Base-by-base conservation (phyloP, 2,329 filamentous ascomycete genomes). In the Neoscytalidium dimidiatum region DNA sequence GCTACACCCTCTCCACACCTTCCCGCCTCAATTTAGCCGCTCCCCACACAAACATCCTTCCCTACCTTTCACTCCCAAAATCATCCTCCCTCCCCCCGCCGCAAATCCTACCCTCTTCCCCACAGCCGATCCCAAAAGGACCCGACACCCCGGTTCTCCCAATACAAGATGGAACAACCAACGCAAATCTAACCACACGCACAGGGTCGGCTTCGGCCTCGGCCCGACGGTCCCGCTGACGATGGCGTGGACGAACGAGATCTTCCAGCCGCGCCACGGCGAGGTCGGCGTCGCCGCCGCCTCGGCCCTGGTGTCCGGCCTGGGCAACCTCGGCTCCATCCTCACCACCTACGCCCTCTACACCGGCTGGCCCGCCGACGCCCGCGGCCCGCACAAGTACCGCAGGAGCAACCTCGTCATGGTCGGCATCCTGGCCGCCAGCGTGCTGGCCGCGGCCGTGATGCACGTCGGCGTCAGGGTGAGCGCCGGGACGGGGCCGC, bases 161-260 rank as follows among this genome's bases (percentile, higher is more conserved):
- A 35, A n/a, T n/a, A 14, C 11, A 13, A 19, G 29, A 2, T 29
- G 9, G 5, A 31, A 19, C 17, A 19, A 46, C 17, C 6, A 21
- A 17, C n/a, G 19, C 35, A 19, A 46, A 29, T 21, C 7, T 1
- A 89, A 14, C n/a, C 6, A n/a, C 23, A 4, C 1, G 9, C 9
- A 56, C 21, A 60, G 56, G 79, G 90, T 97, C 38, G 93, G 93
- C 4, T 96, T 96, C 72, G 93, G 93, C 0, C 88, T 97, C 1
- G 93, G 93, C 1, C 93, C 93, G 3, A 96, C 93, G 0, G 92
- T 96, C 0, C 93, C 93, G 11, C 94, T 94, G 72, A 94, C 91
- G 76, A 97, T 97, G 93, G 90, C 92, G 38, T 96, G 93, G 93
- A 92, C 91, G 33, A 92, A 88, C 68, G 91, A 96, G 78, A 90